Evolutionary conservation across 495 filamentous ascomycete species (phyloP).

Genomic region (Ramalina intermedia): DNA sequence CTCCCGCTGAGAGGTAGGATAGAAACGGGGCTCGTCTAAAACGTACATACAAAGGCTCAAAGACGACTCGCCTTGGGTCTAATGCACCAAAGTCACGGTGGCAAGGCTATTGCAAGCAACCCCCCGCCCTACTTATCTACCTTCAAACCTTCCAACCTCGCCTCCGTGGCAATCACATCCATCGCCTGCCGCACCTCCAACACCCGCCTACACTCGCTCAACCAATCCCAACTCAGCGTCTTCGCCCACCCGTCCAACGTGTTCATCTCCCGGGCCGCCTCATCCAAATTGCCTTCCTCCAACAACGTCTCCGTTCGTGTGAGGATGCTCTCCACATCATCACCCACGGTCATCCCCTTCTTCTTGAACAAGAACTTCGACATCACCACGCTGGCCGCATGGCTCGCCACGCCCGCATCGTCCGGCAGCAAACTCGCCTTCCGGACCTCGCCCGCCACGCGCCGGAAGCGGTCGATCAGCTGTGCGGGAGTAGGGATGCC

Average conservation of each 20-base stretch:
- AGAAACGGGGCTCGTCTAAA: no score
- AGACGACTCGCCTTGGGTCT: no score
- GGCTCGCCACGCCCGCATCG: constrained; percentile 83
- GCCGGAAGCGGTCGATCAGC: constrained; percentile 88
- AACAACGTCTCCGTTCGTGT: constrained; percentile 74
- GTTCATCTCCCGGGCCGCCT: constrained; percentile 90
- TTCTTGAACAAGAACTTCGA: constrained; percentile 93
- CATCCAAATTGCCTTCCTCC: constrained; percentile 84
- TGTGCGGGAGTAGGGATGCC: constrained; percentile 71
- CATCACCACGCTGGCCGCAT: constrained; percentile 73
- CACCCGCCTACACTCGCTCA: constrained; percentile 72
- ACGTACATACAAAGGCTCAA: no score
- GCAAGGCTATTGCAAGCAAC: no score
- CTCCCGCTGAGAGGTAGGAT: no score
- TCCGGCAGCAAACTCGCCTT: constrained; percentile 87
- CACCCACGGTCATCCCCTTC: constrained; percentile 66
- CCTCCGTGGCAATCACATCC: constrained; percentile 45
- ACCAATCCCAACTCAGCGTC: constrained; percentile 82
- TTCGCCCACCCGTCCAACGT: constrained; percentile 82
- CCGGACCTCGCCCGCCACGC: constrained; percentile 83
- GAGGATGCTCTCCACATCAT: constrained; percentile 90
- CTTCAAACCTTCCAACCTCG: constrained; percentile 8
- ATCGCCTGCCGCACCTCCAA: constrained; percentile 92
- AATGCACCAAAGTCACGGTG: no score
- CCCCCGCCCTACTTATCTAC: not conserved